phyloP scores from a whole-genome alignment of 2,329 filamentous ascomycete genomes.

The Monosporascus sp. region DNA sequence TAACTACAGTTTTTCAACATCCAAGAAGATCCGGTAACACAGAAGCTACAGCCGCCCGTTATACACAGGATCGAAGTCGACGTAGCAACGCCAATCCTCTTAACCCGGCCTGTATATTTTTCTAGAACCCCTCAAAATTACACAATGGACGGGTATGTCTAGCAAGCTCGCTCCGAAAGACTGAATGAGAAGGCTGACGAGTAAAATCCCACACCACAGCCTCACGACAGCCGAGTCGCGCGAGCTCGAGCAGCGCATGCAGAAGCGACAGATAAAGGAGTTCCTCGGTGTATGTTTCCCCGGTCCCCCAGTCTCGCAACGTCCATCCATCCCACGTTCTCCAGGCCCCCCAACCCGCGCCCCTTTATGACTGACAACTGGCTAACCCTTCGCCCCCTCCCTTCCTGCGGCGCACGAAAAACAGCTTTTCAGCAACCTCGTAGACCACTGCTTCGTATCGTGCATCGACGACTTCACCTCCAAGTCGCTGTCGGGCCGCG shows the following conservation, averaged over 20 bases:
- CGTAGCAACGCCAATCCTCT: no score
- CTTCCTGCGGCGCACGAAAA: constrained; percentile 2
- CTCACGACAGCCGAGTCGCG: constrained; percentile 78
- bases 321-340: background rate
- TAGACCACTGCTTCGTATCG: constrained; percentile 89
- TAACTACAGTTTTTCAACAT: background rate
- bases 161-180: background rate
- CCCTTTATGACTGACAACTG: constrained; percentile 18
- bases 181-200: background rate
- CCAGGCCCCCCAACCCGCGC: background rate
- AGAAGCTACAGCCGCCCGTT: background rate
- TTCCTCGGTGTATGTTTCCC: constrained; percentile 85
- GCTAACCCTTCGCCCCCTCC: background rate
- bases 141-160: constrained; percentile 24
- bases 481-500: constrained; percentile 82
- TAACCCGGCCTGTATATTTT: no score
- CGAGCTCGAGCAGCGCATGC: constrained; percentile 90
- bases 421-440: constrained; percentile 60
- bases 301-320: constrained; percentile 3
- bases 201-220: constrained; percentile 24
- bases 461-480: constrained; percentile 99
- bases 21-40: background rate
- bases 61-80: background rate
- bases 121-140: background rate
- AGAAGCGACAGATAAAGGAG: constrained; percentile 97